A percentile compares a stretch with the other conserved stretches of the same genome.
Conservation (phyloP, 2,329 filamentous ascomycete genomes). For the Phaeosphaeria sp. region DNA sequence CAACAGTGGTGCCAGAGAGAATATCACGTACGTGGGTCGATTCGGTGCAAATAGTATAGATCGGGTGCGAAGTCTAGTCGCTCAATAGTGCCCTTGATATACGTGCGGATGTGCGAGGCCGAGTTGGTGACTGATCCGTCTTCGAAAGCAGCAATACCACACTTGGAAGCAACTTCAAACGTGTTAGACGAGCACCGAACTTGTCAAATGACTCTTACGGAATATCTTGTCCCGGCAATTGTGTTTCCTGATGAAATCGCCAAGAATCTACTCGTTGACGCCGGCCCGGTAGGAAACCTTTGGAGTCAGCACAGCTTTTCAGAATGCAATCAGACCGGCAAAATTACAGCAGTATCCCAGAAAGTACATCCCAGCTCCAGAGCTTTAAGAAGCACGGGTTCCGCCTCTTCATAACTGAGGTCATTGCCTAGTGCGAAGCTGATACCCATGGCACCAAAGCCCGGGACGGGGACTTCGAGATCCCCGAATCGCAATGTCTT, state of each 20-base stretch:
- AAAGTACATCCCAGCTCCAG: constrained; percentile 59
- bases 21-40: constrained; percentile 34
- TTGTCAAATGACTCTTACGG: constrained; percentile 4
- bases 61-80: constrained; percentile 49
- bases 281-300: constrained; percentile 24
- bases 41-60: constrained; percentile 51
- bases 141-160: constrained; percentile 35
- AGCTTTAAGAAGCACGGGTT: constrained; percentile 57
- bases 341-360: constrained; percentile 55
- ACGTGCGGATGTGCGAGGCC: constrained; percentile 47
- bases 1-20: no score
- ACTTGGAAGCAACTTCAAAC: constrained; percentile 31
- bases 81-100: constrained; percentile 47
- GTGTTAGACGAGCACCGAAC: no score
- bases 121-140: constrained; percentile 50
- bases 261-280: constrained; percentile 37
- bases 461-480: constrained; percentile 55
- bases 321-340: constrained; percentile 1
- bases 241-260: constrained; percentile 35
- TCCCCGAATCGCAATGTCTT: constrained; percentile 28
- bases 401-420: constrained; percentile 53
- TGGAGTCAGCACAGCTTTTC: neutral
- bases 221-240: constrained; percentile 33
- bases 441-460: constrained; percentile 64
- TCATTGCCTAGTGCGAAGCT: constrained; percentile 53